Evolutionary conservation across 495 filamentous ascomycete species (phyloP).

Genomic region (Aspergillus mulundensis): DNA sequence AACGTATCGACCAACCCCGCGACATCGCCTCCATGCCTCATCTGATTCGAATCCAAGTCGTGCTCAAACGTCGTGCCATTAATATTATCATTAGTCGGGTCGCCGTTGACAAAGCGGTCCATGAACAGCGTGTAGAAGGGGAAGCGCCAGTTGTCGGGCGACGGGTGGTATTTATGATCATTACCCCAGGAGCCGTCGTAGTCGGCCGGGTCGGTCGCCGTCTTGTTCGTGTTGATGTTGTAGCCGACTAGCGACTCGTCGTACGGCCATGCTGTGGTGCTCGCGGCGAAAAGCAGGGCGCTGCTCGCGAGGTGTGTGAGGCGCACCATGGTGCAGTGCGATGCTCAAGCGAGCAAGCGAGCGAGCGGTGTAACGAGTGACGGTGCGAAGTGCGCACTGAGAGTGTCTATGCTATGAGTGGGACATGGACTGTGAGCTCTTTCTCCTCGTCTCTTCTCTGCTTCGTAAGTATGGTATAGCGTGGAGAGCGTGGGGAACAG

Average conservation of each 20-base stretch:
- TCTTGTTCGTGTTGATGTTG: slow-evolving; percentile 60
- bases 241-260: slow-evolving; percentile 47
- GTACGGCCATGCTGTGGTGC: slow-evolving; percentile 45
- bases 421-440: too few species aligned
- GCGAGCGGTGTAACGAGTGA: not conserved
- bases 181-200: slow-evolving; percentile 57
- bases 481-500: too few species aligned
- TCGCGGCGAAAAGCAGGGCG: slow-evolving; percentile 13
- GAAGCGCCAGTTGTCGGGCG: slow-evolving; percentile 65
- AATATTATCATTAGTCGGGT: slow-evolving; percentile 64
- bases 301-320: not conserved
- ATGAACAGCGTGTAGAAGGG: slow-evolving; percentile 68
- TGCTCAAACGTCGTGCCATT: slow-evolving; percentile 68
- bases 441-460: too few species aligned
- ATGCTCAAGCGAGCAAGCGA: not conserved
- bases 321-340: not conserved
- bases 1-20: slow-evolving; percentile 59
- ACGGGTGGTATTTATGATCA: slow-evolving; percentile 46
- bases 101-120: slow-evolving; percentile 68
- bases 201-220: slow-evolving; percentile 53
- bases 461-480: too few species aligned
- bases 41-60: slow-evolving; percentile 61
- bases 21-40: slow-evolving; percentile 73
- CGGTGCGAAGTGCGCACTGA: not conserved
- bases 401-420: too few species aligned